Evolutionary conservation across 2,329 filamentous ascomycete species (phyloP), one percentile per base, ranked within the genome.

Genomic region (Claviceps arundinis): DNA sequence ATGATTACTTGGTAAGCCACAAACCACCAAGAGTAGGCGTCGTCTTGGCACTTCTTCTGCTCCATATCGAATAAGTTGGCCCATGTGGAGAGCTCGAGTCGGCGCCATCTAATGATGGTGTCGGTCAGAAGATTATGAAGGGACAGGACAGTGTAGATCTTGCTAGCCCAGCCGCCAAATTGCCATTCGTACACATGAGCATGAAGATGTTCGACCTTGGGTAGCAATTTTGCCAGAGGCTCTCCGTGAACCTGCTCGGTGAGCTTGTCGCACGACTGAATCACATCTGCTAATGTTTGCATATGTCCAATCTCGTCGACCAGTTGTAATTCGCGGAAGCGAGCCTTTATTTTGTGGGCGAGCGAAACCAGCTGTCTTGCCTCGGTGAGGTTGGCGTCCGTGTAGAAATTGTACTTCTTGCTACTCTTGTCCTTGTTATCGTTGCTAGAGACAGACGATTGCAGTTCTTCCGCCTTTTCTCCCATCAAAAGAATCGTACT

Each of bases 11-110:
- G 89, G 61, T 96, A 98, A 1, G 91, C 89, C 54, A 97, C 78
- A 60, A 96, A 98, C 84, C 90, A 98, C 93, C 93, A 98, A 16
- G 85, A 84, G 60, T 82, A 84, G 2, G 91, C 89, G 61, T 89
- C 84, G 48, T 87, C 78, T 22, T 83, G 74, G 59, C 84, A 89
- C 60, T 85, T 89, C 50, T 80, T 75, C 40, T 82, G 76, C 66
- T 98, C 93, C 65, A 87, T 81, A 58, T 95, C 88, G 55, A 98
- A 85, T 3, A 98, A 69, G 43, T 84, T 86, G 38, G 87, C 83
- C 93, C 93, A 98, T 0, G 91, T 96, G 0, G 87, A 85, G 26
- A 98, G 74, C 63, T 98, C 93, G 37, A 98, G 74, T 54, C 90
- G 84, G 56, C 93, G 80, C 94, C 94, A 98, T 62, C 78, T 80